Evolutionary conservation across 2,329 filamentous ascomycete genomes (phyloP).

Genomic region (Ambrosiella beaveri): DNA sequence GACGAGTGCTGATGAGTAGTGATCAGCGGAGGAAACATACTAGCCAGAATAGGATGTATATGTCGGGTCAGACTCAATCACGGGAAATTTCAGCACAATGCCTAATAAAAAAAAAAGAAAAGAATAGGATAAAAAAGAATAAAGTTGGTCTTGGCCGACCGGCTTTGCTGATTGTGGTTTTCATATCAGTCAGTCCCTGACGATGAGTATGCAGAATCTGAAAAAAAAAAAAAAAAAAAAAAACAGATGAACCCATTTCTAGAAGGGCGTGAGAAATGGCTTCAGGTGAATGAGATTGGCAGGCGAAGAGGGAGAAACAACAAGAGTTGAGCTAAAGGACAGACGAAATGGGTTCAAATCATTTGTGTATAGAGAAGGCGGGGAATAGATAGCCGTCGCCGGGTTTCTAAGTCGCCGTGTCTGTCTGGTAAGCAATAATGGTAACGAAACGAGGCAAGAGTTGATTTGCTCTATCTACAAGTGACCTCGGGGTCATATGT

Average conservation of each 20-base stretch:
- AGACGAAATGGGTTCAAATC: background rate
- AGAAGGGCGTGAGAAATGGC: background rate
- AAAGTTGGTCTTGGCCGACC: background rate
- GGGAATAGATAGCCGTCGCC: background rate
- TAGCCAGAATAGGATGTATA: background rate
- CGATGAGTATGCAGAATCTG: background rate
- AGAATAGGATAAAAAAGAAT: background rate
- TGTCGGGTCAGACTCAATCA: background rate
- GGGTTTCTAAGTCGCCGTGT: background rate
- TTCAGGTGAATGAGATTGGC: background rate
- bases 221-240: background rate
- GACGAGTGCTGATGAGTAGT: background rate
- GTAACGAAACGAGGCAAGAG: too few relatives aligned
- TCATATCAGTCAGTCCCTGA: background rate
- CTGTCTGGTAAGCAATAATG: too few relatives aligned
- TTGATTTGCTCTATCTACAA: too few relatives aligned
- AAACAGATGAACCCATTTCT: background rate
- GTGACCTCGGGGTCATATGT: too few relatives aligned
- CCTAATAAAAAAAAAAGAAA: background rate
- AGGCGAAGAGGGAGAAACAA: background rate
- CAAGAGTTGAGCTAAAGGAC: background rate
- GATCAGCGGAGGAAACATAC: background rate
- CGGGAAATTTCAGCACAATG: background rate
- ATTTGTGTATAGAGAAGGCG: background rate
- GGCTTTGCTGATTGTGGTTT: background rate